A percentile compares a stretch with the other conserved stretches of the same genome.
Conservation (phyloP, 1,284 basidiomycete species). For the Boletellus dicymbophilus region DNA sequence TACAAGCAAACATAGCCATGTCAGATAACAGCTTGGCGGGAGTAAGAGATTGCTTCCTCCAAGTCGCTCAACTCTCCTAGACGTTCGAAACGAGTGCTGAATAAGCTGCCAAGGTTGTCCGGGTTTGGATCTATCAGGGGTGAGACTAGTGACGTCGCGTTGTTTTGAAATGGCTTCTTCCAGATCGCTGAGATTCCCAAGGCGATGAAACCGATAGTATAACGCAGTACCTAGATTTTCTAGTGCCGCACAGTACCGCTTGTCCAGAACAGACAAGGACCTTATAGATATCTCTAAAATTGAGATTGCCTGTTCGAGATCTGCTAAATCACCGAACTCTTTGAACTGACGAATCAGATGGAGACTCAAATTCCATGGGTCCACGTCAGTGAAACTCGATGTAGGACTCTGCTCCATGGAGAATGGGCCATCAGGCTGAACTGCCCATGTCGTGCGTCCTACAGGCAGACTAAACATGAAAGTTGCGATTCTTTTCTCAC, state of each 20-base stretch:
- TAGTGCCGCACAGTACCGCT: not conserved
- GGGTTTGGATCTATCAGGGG: not conserved
- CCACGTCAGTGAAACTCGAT: no score
- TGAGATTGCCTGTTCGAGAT: constrained; percentile 2
- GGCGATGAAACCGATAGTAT: not conserved
- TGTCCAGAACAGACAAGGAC: not conserved
- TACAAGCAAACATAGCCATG: no score
- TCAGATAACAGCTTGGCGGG: no score
- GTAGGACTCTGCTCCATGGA: no score
- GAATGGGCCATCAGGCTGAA: no score
- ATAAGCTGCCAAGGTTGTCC: constrained; percentile 1
- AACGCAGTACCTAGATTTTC: not conserved
- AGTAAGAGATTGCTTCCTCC: no score
- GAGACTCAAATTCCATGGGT: not conserved
- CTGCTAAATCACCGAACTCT: not conserved
- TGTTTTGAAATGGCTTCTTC: constrained; percentile 3
- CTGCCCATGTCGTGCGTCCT: no score
- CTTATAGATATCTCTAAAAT: not conserved
- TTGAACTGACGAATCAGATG: not conserved
- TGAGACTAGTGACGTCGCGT: not conserved
- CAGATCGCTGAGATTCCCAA: constrained; percentile 2
- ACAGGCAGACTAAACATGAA: no score
- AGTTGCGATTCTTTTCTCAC: not conserved
- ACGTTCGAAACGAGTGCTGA: constrained; percentile 4
- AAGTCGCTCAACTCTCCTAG: no score